Base-by-base conservation (phyloP, 78 protist genomes). In the Cavenderia fasciculata region DNA sequence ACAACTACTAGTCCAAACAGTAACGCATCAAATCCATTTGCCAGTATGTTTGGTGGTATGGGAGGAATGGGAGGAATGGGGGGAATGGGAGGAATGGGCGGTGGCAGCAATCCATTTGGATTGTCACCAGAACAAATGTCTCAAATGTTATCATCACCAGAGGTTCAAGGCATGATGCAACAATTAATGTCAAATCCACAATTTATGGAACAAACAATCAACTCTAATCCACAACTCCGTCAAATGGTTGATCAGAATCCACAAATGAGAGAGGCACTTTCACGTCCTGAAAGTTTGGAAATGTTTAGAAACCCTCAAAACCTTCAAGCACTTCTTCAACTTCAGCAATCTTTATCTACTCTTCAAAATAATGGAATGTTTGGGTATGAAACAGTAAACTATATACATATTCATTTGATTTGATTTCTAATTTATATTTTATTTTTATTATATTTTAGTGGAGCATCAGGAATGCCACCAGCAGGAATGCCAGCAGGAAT, bases 121-220 rank as follows among this genome's bases (percentile, higher is more conserved):
- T 11, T n/a, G n/a, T n/a, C n/a, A n/a, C 88, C 94, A 65, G 59
- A 34, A 34, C 51, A 29, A 43, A 59, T 95, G 12, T 34, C n/a
- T 41, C 27, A 29, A 41, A 18, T 96, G 94, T 34, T 95, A 88
- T 84, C 10, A 19, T 95, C 91, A 27, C 97, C 97, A 92, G 34
- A 46, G 0, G 16, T 95, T 31, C 96, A 94, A 84, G 29, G 79
- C 43, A 27, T 7, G 2, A 46, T 95, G 36, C 92, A 95, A 78
- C 94, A 90, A 68, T 31, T 95, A 3, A 10, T 79, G 16, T 21
- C 56, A 7, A 74, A 95, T 47, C 97, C 97, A 61, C 65, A 94
- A 25, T 21, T 92, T 19, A 25, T 95, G 66, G 87, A 96, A 72
- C 74, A 90, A 44, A 90, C 78, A 78, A 40, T 70, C 3, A 59